Evolutionary conservation across 2,329 filamentous ascomycete species (phyloP).

Genomic region (Aspergillus sp.): DNA sequence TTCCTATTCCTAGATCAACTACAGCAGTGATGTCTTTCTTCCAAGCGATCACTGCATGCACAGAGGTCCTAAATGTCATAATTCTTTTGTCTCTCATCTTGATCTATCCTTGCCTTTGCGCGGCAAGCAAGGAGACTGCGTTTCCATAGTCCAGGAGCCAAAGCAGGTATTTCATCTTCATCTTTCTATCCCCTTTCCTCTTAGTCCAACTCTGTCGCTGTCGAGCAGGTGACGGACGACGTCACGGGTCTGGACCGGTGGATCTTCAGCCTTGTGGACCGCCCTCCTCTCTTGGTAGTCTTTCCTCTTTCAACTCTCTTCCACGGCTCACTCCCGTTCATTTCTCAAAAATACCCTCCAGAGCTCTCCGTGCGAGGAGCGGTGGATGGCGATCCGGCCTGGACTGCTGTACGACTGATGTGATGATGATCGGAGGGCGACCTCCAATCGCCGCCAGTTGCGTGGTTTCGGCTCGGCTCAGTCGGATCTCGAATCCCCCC

Average conservation of each 20-base stretch:
- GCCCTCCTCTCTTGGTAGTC: neutral
- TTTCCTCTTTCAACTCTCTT: no score
- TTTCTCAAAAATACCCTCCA: neutral
- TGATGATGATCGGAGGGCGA: neutral
- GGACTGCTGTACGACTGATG: neutral
- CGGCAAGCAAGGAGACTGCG: neutral
- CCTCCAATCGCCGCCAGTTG: neutral
- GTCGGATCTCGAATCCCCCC: neutral
- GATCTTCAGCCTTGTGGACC: conserved; percentile 7
- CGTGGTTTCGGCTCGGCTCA: neutral
- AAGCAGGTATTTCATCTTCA: neutral
- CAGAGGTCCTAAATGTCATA: no score
- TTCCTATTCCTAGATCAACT: no score
- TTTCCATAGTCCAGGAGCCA: neutral
- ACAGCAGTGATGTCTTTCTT: no score
- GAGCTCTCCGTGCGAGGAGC: neutral
- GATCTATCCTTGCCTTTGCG: neutral
- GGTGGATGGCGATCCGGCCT: neutral
- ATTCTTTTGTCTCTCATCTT: neutral
- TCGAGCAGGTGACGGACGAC: neutral
- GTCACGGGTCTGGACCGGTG: neutral
- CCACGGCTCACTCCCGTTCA: neutral
- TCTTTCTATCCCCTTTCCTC: neutral
- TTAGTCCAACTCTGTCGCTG: no score
- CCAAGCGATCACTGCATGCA: no score